Conservation (phyloP, 2,329 filamentous ascomycete species). For the Tothia fuscella region DNA sequence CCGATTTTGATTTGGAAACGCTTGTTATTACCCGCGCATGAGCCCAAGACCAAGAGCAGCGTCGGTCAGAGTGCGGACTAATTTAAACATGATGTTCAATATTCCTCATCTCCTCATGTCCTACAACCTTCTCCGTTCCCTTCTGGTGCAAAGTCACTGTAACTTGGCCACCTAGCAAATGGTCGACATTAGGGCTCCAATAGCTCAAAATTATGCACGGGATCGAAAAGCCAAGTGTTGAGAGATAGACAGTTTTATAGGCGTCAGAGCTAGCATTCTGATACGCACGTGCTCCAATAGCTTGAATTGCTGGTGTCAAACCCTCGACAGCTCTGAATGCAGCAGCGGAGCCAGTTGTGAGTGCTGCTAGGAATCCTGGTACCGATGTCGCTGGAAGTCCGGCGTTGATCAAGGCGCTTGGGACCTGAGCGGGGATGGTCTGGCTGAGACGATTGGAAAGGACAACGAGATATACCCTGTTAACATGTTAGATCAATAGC, state of each 20-base stretch:
- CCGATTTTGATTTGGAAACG: too few species aligned
- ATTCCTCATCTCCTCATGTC: not conserved
- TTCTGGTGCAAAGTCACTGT: slow-evolving; percentile 7
- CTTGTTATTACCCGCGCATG: too few species aligned
- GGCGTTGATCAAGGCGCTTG: slow-evolving; percentile 24
- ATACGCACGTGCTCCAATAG: slow-evolving; percentile 21
- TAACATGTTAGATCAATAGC: too few species aligned
- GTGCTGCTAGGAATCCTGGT: slow-evolving; percentile 23
- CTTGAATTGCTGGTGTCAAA: slow-evolving; percentile 21
- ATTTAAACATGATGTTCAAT: too few species aligned
- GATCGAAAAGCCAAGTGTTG: slow-evolving; percentile 27
- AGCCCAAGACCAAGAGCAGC: too few species aligned
- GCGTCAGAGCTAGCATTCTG: slow-evolving; percentile 28
- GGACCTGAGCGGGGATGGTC: slow-evolving; percentile 26
- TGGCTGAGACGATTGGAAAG: slow-evolving; percentile 26
- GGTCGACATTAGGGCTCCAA: slow-evolving; percentile 11
- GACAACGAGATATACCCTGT: slow-evolving; percentile 30
- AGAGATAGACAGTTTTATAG: slow-evolving; percentile 31
- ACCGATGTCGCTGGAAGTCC: slow-evolving; percentile 25
- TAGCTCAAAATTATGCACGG: slow-evolving; percentile 22
- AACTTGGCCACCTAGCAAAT: slow-evolving; percentile 14
- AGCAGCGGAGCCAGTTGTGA: slow-evolving; percentile 16
- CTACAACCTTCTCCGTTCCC: not conserved
- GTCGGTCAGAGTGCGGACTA: too few species aligned
- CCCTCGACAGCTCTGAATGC: slow-evolving; percentile 21